A percentile compares a stretch with the other conserved stretches of the same genome.
These are phyloP conservation scores for Fennellomyces sp. DNA, from an alignment of 371 early-diverging fungal genomes.

Conservation along the genomic window DNA sequence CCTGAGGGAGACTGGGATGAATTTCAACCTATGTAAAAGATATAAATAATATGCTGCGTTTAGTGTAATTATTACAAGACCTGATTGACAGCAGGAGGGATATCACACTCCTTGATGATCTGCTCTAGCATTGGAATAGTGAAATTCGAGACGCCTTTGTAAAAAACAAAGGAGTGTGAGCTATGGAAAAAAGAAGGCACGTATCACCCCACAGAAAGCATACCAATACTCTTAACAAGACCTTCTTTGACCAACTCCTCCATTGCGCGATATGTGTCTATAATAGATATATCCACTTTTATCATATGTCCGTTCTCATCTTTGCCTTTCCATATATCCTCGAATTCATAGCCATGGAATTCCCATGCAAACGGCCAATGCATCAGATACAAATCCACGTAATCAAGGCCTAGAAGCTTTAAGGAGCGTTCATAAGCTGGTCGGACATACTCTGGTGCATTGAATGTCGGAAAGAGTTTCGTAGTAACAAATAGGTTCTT, in stretches of 20 bases:
- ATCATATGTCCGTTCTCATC: constrained; percentile 27
- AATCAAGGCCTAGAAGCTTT: constrained; percentile 72
- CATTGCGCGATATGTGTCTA: constrained; percentile 80
- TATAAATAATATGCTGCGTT: no score
- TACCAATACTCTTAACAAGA: constrained; percentile 53
- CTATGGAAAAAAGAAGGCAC: constrained; percentile 17
- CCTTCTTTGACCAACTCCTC: constrained; percentile 68
- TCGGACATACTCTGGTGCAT: constrained; percentile 51
- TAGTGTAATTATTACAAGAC: constrained; percentile 5
- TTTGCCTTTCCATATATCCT: constrained; percentile 11
- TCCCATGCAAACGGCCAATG: constrained; percentile 46
- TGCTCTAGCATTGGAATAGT: constrained; percentile 70
- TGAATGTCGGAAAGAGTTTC: constrained; percentile 85
- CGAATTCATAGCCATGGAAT: constrained; percentile 34
- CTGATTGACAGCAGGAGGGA: constrained; percentile 86
- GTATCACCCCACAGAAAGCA: not conserved
- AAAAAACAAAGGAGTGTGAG: constrained; percentile 9
- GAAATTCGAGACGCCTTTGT: constrained; percentile 64
- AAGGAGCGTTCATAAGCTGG: constrained; percentile 64
- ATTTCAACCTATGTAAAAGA: constrained; percentile 60
- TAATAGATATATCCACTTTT: constrained; percentile 47
- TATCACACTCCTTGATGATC: constrained; percentile 65
- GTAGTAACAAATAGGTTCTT: constrained; percentile 55
- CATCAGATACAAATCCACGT: constrained; percentile 92
- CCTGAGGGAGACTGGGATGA: constrained; percentile 57